phyloP scores from a whole-genome alignment of 1,284 basidiomycete species.

The Vanrija pseudolonga region DNA sequence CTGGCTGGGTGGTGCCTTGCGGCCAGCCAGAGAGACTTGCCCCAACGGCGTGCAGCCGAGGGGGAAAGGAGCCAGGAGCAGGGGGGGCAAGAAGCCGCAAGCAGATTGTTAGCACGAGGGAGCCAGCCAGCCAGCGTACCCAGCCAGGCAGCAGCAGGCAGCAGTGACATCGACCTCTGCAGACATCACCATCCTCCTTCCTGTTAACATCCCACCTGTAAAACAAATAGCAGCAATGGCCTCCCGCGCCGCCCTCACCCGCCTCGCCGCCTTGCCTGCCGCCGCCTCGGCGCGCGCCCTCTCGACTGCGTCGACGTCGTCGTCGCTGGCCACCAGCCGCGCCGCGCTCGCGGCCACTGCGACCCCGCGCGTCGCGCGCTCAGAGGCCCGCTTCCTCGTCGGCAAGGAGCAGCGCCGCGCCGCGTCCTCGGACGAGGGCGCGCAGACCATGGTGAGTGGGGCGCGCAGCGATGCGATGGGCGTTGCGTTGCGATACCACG shows the following conservation, averaged over 20 bases:
- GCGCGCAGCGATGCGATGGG: background rate
- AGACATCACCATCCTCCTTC: background rate
- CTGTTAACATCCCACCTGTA: background rate
- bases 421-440: constrained; percentile 40
- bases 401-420: constrained; percentile 26
- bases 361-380: constrained; percentile 36
- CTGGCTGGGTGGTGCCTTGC: too few species aligned
- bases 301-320: constrained; percentile 50
- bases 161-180: too few species aligned
- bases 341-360: constrained; percentile 43
- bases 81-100: background rate
- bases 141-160: too few species aligned
- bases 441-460: constrained; percentile 39
- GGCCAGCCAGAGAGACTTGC: too few species aligned
- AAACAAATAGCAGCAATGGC: constrained; percentile 53
- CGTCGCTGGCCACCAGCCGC: constrained; percentile 3
- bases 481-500: too few species aligned
- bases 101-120: background rate
- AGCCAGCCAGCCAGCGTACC: too few species aligned
- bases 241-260: constrained; percentile 61
- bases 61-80: background rate
- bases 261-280: constrained; percentile 59
- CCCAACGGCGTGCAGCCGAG: too few species aligned
- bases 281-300: constrained; percentile 55
- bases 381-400: constrained; percentile 29